Conservation (phyloP, 192 early-diverging fungal genomes). For the Backusella luteola region DNA sequence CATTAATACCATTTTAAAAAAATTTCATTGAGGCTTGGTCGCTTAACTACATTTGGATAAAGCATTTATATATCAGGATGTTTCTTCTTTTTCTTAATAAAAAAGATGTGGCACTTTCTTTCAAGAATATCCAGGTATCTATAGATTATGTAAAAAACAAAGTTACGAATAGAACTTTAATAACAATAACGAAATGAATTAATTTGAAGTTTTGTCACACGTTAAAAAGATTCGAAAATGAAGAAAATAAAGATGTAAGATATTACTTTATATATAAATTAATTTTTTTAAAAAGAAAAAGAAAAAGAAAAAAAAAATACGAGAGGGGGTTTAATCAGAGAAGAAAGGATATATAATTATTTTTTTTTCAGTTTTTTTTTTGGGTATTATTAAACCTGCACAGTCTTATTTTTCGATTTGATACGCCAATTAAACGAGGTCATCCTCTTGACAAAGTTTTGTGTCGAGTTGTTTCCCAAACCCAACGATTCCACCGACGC, state of each 20-base stretch:
- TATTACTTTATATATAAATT: background rate
- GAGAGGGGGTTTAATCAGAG: too few species aligned
- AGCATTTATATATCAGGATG: background rate
- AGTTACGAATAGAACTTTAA: background rate
- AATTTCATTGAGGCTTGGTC: background rate
- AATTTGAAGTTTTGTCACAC: background rate
- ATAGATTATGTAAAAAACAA: too few species aligned
- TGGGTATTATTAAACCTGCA: background rate
- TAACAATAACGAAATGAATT: background rate
- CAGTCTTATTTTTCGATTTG: slow-evolving; percentile 4
- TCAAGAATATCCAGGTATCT: background rate
- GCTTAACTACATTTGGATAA: background rate
- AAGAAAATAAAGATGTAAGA: background rate
- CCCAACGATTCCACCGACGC: background rate
- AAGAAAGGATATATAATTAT: too few species aligned
- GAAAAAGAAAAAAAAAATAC: background rate
- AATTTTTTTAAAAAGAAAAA: background rate
- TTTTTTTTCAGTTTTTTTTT: background rate
- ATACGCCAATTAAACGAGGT: slow-evolving; percentile 16
- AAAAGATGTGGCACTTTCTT: background rate
- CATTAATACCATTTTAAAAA: background rate
- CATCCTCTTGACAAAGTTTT: slow-evolving; percentile 14
- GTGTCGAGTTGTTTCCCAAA: background rate
- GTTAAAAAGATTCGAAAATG: background rate
- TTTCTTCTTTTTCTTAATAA: background rate